phyloP scores from a whole-genome alignment of 805 yeast genomes.

The Saccharomycopsis fibuligera region DNA sequence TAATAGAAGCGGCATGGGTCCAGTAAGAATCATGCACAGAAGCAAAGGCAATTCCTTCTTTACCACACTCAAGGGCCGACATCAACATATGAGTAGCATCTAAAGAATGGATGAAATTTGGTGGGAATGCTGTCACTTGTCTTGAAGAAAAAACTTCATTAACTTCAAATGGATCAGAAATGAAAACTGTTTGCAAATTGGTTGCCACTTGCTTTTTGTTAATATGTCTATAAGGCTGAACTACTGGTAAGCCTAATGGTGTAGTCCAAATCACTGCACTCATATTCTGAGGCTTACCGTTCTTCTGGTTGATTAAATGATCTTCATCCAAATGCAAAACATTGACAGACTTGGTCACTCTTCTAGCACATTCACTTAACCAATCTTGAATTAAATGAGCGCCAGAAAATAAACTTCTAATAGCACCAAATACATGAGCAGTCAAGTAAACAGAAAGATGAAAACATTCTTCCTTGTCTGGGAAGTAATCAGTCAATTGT shows the following conservation, averaged over 20 bases:
- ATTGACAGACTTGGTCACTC: constrained; percentile 65
- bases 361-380: constrained; percentile 81
- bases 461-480: constrained; percentile 40
- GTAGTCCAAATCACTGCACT: constrained; percentile 97
- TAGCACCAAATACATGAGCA: constrained; percentile 69
- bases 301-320: constrained; percentile 8
- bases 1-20: constrained; percentile 90
- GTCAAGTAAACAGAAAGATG: constrained; percentile 62
- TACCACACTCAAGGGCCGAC: constrained; percentile 75
- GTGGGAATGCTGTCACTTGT: constrained; percentile 92
- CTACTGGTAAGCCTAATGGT: constrained; percentile 91
- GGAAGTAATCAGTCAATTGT: constrained; percentile 58
- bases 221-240: constrained; percentile 84
- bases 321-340: constrained; percentile 39
- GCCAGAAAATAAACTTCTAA: constrained; percentile 79
- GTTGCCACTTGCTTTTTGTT: constrained; percentile 67
- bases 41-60: constrained; percentile 66
- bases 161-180: constrained; percentile 80
- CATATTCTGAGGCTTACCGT: constrained; percentile 52
- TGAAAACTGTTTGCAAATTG: constrained; percentile 78
- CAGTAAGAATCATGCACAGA: constrained; percentile 97
- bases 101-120: constrained; percentile 88
- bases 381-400: constrained; percentile 96
- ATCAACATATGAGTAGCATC: constrained; percentile 96
- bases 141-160: constrained; percentile 81